phyloP scores from a whole-genome alignment of 805 yeast species.

The Candida silvicultrix region DNA sequence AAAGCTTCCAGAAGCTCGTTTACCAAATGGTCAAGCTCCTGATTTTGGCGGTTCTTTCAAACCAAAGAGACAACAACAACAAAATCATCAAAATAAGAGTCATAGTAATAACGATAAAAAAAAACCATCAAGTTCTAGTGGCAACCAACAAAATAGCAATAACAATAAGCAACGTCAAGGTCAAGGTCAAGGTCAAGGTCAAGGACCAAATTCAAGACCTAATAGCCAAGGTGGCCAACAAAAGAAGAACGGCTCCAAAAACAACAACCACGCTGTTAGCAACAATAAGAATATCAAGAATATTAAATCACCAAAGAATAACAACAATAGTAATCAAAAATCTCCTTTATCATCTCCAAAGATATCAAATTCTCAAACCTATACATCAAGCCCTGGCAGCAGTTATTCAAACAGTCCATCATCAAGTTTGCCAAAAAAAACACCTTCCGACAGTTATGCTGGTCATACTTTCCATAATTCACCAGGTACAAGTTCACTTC shows the following conservation, averaged over 20 bases:
- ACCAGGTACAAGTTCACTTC: conserved; percentile 10
- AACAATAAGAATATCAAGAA: neutral
- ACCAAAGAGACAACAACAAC: neutral
- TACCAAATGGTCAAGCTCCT: conserved; percentile 14
- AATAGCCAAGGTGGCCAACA: neutral
- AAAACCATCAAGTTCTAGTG: neutral
- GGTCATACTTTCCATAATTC: conserved; percentile 5
- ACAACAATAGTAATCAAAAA: conserved; percentile 1
- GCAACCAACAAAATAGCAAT: conserved; percentile 1
- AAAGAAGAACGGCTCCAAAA: neutral
- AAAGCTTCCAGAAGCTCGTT: conserved; percentile 5
- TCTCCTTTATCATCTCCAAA: neutral
- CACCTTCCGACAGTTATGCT: conserved; percentile 3
- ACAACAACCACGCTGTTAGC: neutral
- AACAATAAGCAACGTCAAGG: neutral
- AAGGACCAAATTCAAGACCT: neutral
- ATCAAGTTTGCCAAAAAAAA: neutral
- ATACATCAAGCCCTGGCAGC: neutral
- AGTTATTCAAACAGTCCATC: neutral
- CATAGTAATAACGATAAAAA: neutral
- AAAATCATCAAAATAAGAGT: conserved; percentile 1
- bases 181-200: neutral
- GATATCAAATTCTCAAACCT: neutral
- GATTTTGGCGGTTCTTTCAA: conserved; percentile 11
- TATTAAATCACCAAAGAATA: neutral